Conservation (phyloP, 2,329 filamentous ascomycete genomes). For the Ceratocystiopsis brevicomis region DNA sequence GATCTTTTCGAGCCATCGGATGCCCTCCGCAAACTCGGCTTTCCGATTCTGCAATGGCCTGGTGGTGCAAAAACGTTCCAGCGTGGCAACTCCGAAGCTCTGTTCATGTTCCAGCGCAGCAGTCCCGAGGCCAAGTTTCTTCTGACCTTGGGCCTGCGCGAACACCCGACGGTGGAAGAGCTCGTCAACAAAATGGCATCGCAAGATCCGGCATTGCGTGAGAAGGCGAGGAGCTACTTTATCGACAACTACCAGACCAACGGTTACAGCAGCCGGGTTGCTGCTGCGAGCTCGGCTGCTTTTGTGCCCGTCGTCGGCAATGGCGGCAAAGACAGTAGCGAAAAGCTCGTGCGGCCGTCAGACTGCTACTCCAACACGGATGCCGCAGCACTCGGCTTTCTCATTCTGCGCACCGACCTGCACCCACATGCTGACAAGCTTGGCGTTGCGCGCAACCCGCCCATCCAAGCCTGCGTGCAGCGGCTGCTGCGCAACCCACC, state of each 20-base stretch:
- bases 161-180: constrained; percentile 51
- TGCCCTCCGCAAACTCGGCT: constrained; percentile 44
- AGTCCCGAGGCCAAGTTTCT: constrained; percentile 63
- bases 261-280: constrained; percentile 31
- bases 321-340: background rate
- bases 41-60: constrained; percentile 73
- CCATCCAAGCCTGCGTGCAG: constrained; percentile 57
- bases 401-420: constrained; percentile 58
- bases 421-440: constrained; percentile 67
- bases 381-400: constrained; percentile 61
- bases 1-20: constrained; percentile 70
- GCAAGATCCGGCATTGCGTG: constrained; percentile 37
- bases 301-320: constrained; percentile 44
- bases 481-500: constrained; percentile 57
- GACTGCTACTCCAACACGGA: constrained; percentile 69
- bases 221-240: constrained; percentile 62
- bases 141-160: constrained; percentile 49
- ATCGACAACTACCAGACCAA: constrained; percentile 63
- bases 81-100: constrained; percentile 36
- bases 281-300: constrained; percentile 34
- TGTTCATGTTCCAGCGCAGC: constrained; percentile 44
- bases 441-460: constrained; percentile 66
- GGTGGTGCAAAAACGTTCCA: too few relatives aligned
- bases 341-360: constrained; percentile 44
- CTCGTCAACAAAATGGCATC: constrained; percentile 62